Evolutionary conservation across 2,329 filamentous ascomycete species (phyloP).

Genomic region (Davidsoniella australis): DNA sequence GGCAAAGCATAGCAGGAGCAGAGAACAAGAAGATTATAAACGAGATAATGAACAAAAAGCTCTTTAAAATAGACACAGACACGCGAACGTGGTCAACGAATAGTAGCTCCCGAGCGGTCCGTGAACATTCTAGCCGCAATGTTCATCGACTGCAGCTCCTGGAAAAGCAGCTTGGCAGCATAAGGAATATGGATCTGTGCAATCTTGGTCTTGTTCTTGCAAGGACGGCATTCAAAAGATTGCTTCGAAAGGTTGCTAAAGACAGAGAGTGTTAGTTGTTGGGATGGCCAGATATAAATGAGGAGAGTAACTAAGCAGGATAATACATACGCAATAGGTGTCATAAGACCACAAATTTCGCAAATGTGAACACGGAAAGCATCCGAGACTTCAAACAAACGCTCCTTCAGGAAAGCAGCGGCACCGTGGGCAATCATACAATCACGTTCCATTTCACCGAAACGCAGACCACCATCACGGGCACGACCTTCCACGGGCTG

Average conservation of each 20-base stretch:
- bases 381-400: conserved; percentile 92
- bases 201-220: conserved; percentile 98
- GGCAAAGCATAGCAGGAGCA: neutral
- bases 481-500: conserved; percentile 98
- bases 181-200: conserved; percentile 97
- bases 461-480: conserved; percentile 90
- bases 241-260: conserved; percentile 79
- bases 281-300: neutral
- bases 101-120: conserved; percentile 57
- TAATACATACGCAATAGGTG: conserved; percentile 79
- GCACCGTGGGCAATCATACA: conserved; percentile 99
- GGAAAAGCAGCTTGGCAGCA: conserved; percentile 93
- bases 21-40: neutral
- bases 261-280: conserved; percentile 16
- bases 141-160: conserved; percentile 96
- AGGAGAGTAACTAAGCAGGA: conserved; percentile 1
- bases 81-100: conserved; percentile 29
- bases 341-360: conserved; percentile 98
- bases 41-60: neutral
- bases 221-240: conserved; percentile 89
- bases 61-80: neutral
- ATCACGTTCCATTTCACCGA: conserved; percentile 99
- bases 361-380: conserved; percentile 96
- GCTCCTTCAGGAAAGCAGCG: conserved; percentile 90
- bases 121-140: conserved; percentile 97